Evolutionary conservation across 148 eudicot species (phyloP).

Genomic region (Arbutus unedo): DNA sequence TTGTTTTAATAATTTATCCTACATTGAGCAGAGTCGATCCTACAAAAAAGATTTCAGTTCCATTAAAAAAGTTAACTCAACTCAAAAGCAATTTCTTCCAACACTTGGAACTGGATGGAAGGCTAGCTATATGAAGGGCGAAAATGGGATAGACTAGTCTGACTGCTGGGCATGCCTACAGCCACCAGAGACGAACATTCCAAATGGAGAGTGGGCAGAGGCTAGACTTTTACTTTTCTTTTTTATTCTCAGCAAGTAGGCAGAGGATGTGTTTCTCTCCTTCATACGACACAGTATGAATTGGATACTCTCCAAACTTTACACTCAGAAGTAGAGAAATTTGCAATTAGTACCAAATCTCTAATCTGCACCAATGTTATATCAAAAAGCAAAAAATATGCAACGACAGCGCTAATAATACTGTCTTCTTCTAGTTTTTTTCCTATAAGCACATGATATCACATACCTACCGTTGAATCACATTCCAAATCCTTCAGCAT

Average conservation of each 20-base stretch:
- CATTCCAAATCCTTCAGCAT: not conserved
- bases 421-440: not conserved
- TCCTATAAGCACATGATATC: not conserved
- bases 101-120: not conserved
- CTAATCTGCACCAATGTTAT: not conserved
- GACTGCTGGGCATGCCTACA: not conserved
- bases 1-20: not conserved
- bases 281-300: not conserved
- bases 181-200: not conserved
- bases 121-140: not conserved
- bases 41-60: not conserved
- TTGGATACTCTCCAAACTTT: not conserved
- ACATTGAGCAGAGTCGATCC: not conserved
- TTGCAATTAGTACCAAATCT: not conserved
- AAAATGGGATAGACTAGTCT: not conserved
- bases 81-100: not conserved
- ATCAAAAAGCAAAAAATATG: not conserved
- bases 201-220: not conserved
- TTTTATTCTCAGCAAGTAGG: not conserved
- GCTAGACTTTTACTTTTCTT: not conserved
- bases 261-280: not conserved
- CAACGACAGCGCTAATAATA: not conserved
- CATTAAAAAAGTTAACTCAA: not conserved
- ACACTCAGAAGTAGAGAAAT: not conserved
- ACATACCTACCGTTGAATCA: not conserved